Percentiles rank a stretch among this genome's conserved stretches.
These are phyloP conservation scores for Sextonia rubra DNA, from an alignment of 164 flowering plant species.

Conservation along the genomic window DNA sequence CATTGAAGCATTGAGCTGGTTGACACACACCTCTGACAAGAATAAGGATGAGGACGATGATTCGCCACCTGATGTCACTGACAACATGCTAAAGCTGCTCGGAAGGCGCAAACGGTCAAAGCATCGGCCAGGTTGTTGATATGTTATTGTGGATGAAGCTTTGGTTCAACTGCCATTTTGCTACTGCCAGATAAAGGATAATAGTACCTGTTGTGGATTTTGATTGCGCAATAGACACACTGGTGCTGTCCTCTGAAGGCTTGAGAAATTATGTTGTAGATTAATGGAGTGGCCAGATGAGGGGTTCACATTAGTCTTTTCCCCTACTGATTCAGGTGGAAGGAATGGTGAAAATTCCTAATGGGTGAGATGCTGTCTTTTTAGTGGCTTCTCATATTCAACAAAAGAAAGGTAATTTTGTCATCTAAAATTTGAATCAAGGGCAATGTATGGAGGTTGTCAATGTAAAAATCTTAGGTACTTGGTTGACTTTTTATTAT, in stretches of 20 bases:
- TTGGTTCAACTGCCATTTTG: not conserved
- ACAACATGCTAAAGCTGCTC: slow-evolving; percentile 89
- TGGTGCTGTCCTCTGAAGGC: not conserved
- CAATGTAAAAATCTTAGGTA: not conserved
- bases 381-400: not conserved
- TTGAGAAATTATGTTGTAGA: too few relatives aligned
- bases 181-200: too few relatives aligned
- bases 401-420: not conserved
- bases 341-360: not conserved
- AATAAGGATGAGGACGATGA: slow-evolving; percentile 37
- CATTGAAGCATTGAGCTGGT: slow-evolving; percentile 89
- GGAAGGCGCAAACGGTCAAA: slow-evolving; percentile 56
- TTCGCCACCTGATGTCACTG: slow-evolving; percentile 68
- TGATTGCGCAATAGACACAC: too few relatives aligned
- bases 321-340: not conserved
- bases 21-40: slow-evolving; percentile 84
- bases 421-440: not conserved
- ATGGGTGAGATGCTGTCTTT: too few relatives aligned
- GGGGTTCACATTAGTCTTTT: not conserved
- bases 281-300: not conserved
- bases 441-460: not conserved
- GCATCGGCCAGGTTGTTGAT: not conserved
- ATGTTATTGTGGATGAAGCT: not conserved
- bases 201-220: too few relatives aligned
- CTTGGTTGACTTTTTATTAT: too few relatives aligned